phyloP scores from a whole-genome alignment of 2,329 filamentous ascomycete species.

The Fusarium gaditjirri region DNA sequence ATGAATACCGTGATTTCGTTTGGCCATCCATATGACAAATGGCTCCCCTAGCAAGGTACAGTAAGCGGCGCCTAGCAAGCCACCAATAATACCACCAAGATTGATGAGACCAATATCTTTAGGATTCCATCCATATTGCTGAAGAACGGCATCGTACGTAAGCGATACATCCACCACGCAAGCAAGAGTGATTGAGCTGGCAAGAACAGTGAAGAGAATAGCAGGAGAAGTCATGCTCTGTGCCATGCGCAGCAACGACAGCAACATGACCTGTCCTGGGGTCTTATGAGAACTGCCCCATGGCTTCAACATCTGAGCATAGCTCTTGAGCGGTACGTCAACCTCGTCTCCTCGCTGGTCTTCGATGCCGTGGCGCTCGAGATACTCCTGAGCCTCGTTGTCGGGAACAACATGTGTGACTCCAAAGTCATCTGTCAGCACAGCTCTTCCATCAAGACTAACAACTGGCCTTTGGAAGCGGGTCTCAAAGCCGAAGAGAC shows the following conservation, averaged over 20 bases:
- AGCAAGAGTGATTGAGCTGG: neutral
- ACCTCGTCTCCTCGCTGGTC: rapidly evolving
- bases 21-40: neutral
- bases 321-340: rapidly evolving
- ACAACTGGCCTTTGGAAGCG: neutral
- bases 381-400: neutral
- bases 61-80: neutral
- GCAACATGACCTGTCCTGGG: neutral
- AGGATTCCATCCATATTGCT: neutral
- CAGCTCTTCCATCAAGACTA: neutral
- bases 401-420: neutral
- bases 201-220: neutral
- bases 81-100: neutral
- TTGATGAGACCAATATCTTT: neutral
- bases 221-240: neutral
- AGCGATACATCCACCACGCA: neutral
- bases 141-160: neutral
- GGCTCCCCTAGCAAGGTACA: neutral
- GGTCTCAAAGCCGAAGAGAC: rapidly evolving
- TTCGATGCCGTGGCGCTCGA: neutral
- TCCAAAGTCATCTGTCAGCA: neutral
- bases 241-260: rapidly evolving
- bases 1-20: neutral
- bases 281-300: neutral
- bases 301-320: neutral